Evolutionary conservation across 805 yeast species (phyloP), one percentile per base, ranked within the genome.

Genomic region (Ogataea pini): DNA sequence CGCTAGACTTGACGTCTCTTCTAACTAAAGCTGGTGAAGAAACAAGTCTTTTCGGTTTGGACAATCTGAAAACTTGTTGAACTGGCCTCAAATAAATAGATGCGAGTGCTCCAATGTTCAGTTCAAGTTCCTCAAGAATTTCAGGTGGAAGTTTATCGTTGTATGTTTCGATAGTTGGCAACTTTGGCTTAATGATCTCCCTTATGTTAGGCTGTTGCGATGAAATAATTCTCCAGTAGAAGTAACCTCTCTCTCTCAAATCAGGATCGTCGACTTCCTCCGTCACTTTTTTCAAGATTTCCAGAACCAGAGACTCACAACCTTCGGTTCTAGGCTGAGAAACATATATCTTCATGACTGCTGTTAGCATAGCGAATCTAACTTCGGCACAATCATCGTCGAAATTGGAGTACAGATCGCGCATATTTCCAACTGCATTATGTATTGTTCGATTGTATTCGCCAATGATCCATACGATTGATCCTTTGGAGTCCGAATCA

Each of bases 61-160:
- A 75, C 28, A 78, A 64, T 36, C 96, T 72, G 72, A 90, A 90
- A 2, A 90, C 89, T 57, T 80, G 86, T n/a, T 78, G 77, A 7
- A 88, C 85, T 0, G 96, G 96, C 56, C 89, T 86, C 58, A 91
- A 70, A 61, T 90, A 92, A 12, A 91, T 80, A 0, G 96, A 84
- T 0, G 95, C 91, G 45, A 92, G 69, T 0, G 90, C 73, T 1
- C 97, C 97, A 28, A 91, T 82, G 55, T 82, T 83, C 52, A 90
- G 71, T 58, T 88, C 95, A 46, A 91, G 70, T 60, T 91, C 97
- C 56, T 90, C 96, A 29, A 91, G 65, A 12, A 86, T 76, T 1
- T 69, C 66, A 0, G 85, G 83, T 52, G 89, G 92, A 47, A 90
- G 70, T 46, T 79, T 80, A 37, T 87, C 90, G 48, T 80, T 81